Evolutionary conservation across 2,329 filamentous ascomycete genomes (phyloP).

Genomic region (Ceratocystis cubensis): DNA sequence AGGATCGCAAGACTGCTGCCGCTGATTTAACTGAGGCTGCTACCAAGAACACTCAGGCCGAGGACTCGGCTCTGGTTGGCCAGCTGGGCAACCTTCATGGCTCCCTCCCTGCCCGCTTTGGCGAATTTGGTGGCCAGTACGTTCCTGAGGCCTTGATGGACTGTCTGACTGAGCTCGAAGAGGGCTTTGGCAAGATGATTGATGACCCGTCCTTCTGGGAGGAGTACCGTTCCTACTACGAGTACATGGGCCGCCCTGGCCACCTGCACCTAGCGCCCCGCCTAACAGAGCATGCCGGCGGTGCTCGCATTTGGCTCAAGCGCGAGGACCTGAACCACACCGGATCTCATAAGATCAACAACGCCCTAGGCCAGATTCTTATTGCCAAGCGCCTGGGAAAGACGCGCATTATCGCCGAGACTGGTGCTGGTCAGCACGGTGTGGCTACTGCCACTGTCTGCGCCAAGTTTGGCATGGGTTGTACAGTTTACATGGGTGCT

Average conservation of each 20-base stretch:
- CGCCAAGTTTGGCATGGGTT: conserved; percentile 96
- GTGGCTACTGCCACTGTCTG: conserved; percentile 96
- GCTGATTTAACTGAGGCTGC: conserved; percentile 43
- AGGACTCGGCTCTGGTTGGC: conserved; percentile 55
- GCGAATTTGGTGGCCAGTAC: conserved; percentile 93
- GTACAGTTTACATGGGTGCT: conserved; percentile 87
- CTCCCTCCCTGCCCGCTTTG: conserved; percentile 74
- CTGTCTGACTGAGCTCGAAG: conserved; percentile 79
- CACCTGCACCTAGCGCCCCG: conserved; percentile 81
- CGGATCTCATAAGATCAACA: conserved; percentile 99
- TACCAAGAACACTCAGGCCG: conserved; percentile 46
- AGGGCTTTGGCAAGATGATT: conserved; percentile 75
- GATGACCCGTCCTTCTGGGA: conserved; percentile 92
- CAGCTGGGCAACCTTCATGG: conserved; percentile 73
- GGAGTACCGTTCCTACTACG: conserved; percentile 89
- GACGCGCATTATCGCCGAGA: conserved; percentile 95
- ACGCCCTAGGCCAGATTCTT: conserved; percentile 85
- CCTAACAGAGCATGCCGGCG: conserved; percentile 76
- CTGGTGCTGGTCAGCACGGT: conserved; percentile 92
- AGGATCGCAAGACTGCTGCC: conserved; percentile 33
- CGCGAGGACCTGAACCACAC: conserved; percentile 96
- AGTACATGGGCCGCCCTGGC: conserved; percentile 91
- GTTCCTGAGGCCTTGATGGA: conserved; percentile 98
- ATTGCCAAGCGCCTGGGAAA: conserved; percentile 79
- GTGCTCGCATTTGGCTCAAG: conserved; percentile 96